These are phyloP conservation scores for Trichomonas tenax DNA, from an alignment of 208 protist genomes.

Conservation along the genomic window DNA sequence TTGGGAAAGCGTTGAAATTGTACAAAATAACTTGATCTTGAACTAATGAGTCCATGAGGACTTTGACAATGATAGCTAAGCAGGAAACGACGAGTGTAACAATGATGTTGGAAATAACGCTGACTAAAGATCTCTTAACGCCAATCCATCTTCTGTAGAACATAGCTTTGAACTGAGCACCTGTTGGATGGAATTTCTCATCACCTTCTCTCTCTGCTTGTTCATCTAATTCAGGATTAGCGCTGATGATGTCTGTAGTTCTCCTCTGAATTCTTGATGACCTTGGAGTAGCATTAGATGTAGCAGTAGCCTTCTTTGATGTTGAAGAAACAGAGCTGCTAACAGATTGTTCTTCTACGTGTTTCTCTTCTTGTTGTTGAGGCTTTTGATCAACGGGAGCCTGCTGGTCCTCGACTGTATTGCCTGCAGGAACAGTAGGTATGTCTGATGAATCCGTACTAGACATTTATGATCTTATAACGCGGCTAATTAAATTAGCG, in stretches of 20 bases:
- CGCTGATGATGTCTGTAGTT: background rate
- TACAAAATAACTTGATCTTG: background rate
- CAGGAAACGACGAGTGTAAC: background rate
- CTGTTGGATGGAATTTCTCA: background rate
- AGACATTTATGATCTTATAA: background rate
- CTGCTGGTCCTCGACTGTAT: background rate
- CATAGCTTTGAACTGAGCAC: background rate
- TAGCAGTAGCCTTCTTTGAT: background rate
- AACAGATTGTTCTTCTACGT: background rate
- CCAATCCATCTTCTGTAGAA: background rate
- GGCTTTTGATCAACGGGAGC: background rate
- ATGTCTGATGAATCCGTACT: background rate
- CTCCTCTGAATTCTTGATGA: background rate
- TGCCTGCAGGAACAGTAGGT: background rate
- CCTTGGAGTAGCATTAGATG: background rate
- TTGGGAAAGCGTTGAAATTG: background rate
- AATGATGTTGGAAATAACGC: background rate
- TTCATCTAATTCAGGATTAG: background rate
- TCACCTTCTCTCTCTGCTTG: background rate
- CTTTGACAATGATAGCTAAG: background rate
- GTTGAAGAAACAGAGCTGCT: background rate
- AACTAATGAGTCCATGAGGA: background rate
- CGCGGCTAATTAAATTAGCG: background rate
- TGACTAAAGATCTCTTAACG: background rate
- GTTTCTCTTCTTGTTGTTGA: background rate